Conservation (phyloP, 2,329 filamentous ascomycete genomes). For the Cladosporium sp. region DNA sequence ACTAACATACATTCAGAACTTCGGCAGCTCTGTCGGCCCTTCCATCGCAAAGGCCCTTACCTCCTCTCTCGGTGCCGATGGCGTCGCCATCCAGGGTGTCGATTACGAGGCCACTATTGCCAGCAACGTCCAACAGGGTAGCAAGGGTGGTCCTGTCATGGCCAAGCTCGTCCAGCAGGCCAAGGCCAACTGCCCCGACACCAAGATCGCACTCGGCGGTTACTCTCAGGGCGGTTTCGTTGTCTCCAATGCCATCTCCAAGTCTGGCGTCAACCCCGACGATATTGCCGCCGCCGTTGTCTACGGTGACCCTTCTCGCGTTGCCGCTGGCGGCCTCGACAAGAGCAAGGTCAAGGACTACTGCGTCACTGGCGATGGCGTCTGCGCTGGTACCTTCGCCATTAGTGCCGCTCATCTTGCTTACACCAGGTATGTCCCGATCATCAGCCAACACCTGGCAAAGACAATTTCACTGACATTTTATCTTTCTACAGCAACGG, state of each 20-base stretch:
- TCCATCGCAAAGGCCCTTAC: constrained; percentile 52
- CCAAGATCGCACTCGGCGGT: constrained; percentile 31
- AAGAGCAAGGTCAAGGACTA: constrained; percentile 30
- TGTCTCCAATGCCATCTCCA: constrained; percentile 26
- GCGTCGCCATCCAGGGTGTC: constrained; percentile 56
- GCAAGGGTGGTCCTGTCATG: constrained; percentile 28
- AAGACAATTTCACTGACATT: neutral
- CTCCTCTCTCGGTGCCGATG: constrained; percentile 42
- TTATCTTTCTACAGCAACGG: constrained; percentile 11
- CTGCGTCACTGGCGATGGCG: constrained; percentile 32
- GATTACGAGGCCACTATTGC: constrained; percentile 48
- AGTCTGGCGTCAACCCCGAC: constrained; percentile 19
- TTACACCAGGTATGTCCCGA: constrained; percentile 17
- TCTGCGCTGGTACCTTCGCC: constrained; percentile 30
- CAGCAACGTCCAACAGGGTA: constrained; percentile 24
- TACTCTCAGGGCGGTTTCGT: constrained; percentile 33
- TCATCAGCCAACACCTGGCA: neutral
- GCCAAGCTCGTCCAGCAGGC: constrained; percentile 27
- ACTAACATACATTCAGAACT: constrained; percentile 37
- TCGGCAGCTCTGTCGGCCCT: constrained; percentile 53
- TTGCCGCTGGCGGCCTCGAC: constrained; percentile 26
- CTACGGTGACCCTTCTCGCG: constrained; percentile 34
- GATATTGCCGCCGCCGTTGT: constrained; percentile 28
- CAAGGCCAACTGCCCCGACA: constrained; percentile 30
- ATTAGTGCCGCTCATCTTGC: constrained; percentile 31